A percentile compares a stretch with the other conserved stretches of the same genome.
These are phyloP conservation scores for Stagonosporopsis tanaceti DNA, from an alignment of 2,329 filamentous ascomycete species.

Conservation along the genomic window DNA sequence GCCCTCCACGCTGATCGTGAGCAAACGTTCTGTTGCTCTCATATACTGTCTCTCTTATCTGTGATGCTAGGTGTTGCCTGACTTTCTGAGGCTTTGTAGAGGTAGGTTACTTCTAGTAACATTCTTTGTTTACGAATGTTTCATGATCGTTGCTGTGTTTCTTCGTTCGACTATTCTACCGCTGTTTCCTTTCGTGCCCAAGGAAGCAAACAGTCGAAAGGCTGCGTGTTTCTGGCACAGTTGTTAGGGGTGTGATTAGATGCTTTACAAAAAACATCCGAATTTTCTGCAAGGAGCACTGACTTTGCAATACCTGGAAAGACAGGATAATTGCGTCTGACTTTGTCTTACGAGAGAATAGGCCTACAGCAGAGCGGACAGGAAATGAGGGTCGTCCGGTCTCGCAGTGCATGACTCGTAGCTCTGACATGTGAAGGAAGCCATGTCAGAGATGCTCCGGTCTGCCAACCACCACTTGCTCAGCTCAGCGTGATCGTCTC, in stretches of 20 bases:
- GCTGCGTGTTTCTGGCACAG: not conserved
- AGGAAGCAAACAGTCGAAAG: not conserved
- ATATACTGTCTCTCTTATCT: not conserved
- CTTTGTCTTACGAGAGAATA: not conserved
- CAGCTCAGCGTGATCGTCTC: slow-evolving; percentile 15
- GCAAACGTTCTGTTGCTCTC: not conserved
- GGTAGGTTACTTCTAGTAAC: not conserved
- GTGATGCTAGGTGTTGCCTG: not conserved
- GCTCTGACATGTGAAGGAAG: slow-evolving; percentile 21
- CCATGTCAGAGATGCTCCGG: slow-evolving; percentile 3
- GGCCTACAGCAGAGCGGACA: not conserved
- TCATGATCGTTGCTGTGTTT: not conserved
- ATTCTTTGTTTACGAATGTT: not conserved
- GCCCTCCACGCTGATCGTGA: no score
- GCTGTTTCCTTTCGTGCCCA: not conserved
- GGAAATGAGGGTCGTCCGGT: not conserved
- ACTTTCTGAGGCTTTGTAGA: not conserved
- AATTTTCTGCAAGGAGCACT: not conserved
- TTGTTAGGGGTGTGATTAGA: not conserved
- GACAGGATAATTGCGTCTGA: not conserved
- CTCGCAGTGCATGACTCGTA: not conserved
- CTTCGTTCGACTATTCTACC: not conserved
- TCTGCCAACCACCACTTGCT: slow-evolving; percentile 9
- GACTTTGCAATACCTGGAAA: not conserved
- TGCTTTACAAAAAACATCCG: not conserved